Percentiles rank a stretch among this genome's conserved stretches.
Conservation (phyloP, 1,284 basidiomycete genomes). For the Puccinia novopanici region DNA sequence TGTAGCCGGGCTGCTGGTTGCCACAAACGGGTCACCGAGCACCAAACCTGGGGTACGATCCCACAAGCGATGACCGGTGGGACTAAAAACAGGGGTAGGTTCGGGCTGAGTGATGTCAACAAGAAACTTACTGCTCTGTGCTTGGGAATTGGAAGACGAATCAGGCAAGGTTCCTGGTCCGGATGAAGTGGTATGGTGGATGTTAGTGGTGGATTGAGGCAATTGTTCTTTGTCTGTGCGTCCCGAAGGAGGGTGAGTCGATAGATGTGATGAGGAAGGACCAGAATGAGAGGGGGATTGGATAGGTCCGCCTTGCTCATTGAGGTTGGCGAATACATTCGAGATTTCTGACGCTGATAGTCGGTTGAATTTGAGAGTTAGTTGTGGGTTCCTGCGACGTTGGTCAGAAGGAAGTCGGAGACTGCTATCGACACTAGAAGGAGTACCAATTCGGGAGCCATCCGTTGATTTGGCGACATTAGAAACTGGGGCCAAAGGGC, state of each 20-base stretch:
- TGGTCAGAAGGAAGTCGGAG: no score
- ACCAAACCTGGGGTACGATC: slow-evolving; percentile 47
- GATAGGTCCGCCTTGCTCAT: neutral
- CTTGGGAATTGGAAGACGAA: neutral
- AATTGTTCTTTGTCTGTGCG: neutral
- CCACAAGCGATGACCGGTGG: slow-evolving; percentile 39
- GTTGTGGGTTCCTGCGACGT: no score
- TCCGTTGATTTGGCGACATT: no score
- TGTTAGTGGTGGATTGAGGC: neutral
- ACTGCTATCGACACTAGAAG: no score
- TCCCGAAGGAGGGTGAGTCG: no score
- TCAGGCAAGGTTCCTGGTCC: neutral
- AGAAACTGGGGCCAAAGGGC: no score
- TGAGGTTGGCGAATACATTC: slow-evolving; percentile 8
- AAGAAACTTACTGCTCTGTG: no score
- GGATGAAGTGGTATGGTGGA: neutral
- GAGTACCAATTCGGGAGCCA: no score
- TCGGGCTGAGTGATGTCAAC: slow-evolving; percentile 33
- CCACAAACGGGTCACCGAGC: slow-evolving; percentile 42
- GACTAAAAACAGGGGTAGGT: slow-evolving; percentile 47
- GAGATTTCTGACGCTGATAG: no score
- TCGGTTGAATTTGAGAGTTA: no score
- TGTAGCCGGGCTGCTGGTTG: neutral
- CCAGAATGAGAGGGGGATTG: neutral
- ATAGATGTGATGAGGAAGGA: neutral